Percentiles rank a stretch among this genome's conserved stretches.
These are phyloP conservation scores for Kuraishia floccosa DNA, from an alignment of 805 yeast species.

Conservation along the genomic window DNA sequence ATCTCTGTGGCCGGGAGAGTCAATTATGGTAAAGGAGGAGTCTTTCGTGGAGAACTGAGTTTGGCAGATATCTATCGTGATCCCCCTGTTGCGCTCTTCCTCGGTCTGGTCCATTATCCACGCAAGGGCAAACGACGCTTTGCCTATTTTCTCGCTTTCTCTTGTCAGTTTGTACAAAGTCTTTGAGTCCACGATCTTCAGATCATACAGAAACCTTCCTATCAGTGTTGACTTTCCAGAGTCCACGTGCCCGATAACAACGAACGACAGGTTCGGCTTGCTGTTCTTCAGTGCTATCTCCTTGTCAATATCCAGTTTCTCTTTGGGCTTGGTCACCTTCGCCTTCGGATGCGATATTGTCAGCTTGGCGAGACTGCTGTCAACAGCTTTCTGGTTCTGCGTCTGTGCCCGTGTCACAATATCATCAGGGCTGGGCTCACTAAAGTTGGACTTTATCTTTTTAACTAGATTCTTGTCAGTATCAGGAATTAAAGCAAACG, in stretches of 20 bases:
- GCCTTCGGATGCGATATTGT: conserved; percentile 3
- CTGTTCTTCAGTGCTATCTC: conserved; percentile 22
- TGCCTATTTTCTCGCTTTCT: conserved; percentile 59
- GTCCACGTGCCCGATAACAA: conserved; percentile 80
- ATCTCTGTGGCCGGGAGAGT: conserved; percentile 80
- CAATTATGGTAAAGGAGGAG: conserved; percentile 57
- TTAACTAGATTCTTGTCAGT: conserved; percentile 19
- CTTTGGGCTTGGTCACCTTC: conserved; percentile 27
- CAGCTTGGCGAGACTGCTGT: conserved; percentile 13
- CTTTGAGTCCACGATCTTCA: conserved; percentile 54
- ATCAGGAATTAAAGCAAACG: conserved; percentile 2
- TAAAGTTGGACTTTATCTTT: conserved; percentile 42
- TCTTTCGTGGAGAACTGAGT: conserved; percentile 48
- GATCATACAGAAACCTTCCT: conserved; percentile 61
- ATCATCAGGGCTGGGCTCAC: conserved; percentile 79
- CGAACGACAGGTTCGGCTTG: conserved; percentile 58
- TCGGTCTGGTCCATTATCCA: conserved; percentile 79
- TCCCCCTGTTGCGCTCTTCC: conserved; percentile 69
- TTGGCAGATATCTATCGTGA: conserved; percentile 68
- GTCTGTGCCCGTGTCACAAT: conserved; percentile 46
- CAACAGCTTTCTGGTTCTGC: conserved; percentile 12
- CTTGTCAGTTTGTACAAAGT: conserved; percentile 50
- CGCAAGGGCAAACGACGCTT: conserved; percentile 72
- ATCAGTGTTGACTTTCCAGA: conserved; percentile 77
- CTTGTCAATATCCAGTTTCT: conserved; percentile 27